A percentile compares a stretch with the other conserved stretches of the same genome.
phyloP scores from a whole-genome alignment of 345 rosid species.

The Viola odorata region DNA sequence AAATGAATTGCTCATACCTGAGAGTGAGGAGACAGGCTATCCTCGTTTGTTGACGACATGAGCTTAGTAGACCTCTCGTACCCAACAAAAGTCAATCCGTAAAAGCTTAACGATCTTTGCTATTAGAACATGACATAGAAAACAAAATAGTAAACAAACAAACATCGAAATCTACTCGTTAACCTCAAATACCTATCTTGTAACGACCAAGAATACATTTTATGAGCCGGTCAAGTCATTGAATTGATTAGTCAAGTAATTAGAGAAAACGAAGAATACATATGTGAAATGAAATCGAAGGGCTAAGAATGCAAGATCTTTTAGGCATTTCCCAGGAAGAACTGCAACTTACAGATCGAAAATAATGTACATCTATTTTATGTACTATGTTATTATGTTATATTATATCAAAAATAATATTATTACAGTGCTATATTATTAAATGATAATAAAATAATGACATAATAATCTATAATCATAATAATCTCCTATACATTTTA shows the following conservation, averaged over 20 bases:
- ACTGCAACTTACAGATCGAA: not conserved
- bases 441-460: no score
- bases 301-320: no score
- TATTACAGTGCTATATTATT: no score
- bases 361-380: no score
- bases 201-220: not conserved
- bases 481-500: no score
- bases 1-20: slow-evolving; percentile 37
- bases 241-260: not conserved
- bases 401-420: no score
- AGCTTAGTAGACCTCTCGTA: not conserved
- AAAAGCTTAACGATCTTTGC: not conserved
- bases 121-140: not conserved
- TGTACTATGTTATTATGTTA: no score
- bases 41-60: slow-evolving; percentile 59
- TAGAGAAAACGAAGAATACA: not conserved
- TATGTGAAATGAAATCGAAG: not conserved
- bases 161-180: not conserved
- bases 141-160: not conserved
- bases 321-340: no score
- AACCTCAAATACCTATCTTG: not conserved
- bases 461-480: no score
- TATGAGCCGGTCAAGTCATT: not conserved
- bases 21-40: slow-evolving; percentile 33
- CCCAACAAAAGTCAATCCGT: no score